Base-by-base conservation (phyloP, 805 yeast species). In the Pichia kluyveri region DNA sequence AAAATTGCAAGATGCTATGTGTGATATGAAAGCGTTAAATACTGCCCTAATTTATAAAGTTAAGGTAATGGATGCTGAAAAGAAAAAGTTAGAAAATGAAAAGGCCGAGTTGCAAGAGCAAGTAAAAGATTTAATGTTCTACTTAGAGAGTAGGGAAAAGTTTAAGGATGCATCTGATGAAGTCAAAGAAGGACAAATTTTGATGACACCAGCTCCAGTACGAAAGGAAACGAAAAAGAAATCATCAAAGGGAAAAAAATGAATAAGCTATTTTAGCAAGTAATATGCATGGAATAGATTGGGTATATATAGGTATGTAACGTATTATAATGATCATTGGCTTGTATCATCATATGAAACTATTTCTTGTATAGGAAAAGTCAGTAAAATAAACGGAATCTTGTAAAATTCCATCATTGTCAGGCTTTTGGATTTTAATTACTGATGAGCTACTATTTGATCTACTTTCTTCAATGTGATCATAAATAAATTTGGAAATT, bases 121-220 rank as follows among this genome's bases (percentile, higher is more conserved):
- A 60, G 80, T 80, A 4, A 76, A 72, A 30, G 96, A 88, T 61
- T 62, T 88, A 46, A 86, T 89, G 96, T 83, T 86, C 53, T 86
- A 71, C 58, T 64, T 88, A 38, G 91, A 84, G 50, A 73, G 85
- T 0, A 85, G 78, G 59, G 83, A 80, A 48, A 85, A 83, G 64
- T 76, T 87, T 57, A 77, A 80, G 56, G 77, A 79, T 57, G 85
- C 86, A 23, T 74, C 80, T 4, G 83, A 83, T 12, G 91, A 83
- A 36, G 82, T 83, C 15, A 78, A 70, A 54, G 82, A 87, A 52
- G 96, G 96, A 0, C 76, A 79, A 4, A 65, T 85, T 0, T 67
- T 83, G 0, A 68, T 83, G 38, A 58, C 55, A 49, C 60, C 61
- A 23, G 26, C 26, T 23, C 26, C 26, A 23, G 26, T 23, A 23